A percentile compares a stretch with the other conserved stretches of the same genome.
phyloP scores from a whole-genome alignment of 1,139 yeast genomes.

The Pichia sp. region DNA sequence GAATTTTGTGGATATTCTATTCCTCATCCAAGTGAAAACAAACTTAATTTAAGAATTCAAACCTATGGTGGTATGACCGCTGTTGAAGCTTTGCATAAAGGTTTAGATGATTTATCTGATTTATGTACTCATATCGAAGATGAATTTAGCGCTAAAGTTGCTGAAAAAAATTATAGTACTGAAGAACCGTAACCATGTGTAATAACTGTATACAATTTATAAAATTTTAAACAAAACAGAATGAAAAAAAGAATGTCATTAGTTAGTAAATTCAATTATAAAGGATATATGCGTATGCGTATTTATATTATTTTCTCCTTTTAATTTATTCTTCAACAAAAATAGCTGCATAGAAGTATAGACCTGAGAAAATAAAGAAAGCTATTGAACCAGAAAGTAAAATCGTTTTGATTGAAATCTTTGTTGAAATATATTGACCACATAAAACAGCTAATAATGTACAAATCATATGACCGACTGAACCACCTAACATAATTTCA shows the following conservation, averaged over 20 bases:
- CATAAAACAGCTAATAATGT: constrained; percentile 88
- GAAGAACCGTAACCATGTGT: constrained; percentile 36
- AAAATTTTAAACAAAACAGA: not conserved
- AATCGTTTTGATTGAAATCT: constrained; percentile 84
- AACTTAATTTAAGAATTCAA: constrained; percentile 84
- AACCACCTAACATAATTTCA: constrained; percentile 84
- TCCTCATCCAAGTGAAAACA: constrained; percentile 97
- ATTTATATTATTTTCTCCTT: not conserved
- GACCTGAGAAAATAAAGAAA: constrained; percentile 71
- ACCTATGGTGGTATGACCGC: constrained; percentile 87
- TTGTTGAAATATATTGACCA: constrained; percentile 82
- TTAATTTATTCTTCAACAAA: constrained; percentile 12
- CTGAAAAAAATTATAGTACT: constrained; percentile 43
- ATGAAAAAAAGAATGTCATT: not conserved
- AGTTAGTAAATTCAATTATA: not conserved
- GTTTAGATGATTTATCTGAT: constrained; percentile 77
- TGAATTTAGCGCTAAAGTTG: constrained; percentile 59
- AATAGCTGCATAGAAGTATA: constrained; percentile 67
- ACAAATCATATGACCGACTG: constrained; percentile 82
- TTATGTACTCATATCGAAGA: constrained; percentile 80
- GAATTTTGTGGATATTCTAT: constrained; percentile 98
- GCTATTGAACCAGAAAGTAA: constrained; percentile 87
- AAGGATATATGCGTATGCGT: not conserved
- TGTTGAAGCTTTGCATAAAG: constrained; percentile 87
- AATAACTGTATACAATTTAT: not conserved